These are phyloP conservation scores for Salix dunnii DNA, from an alignment of 345 rosid genomes.

Conservation along the genomic window DNA sequence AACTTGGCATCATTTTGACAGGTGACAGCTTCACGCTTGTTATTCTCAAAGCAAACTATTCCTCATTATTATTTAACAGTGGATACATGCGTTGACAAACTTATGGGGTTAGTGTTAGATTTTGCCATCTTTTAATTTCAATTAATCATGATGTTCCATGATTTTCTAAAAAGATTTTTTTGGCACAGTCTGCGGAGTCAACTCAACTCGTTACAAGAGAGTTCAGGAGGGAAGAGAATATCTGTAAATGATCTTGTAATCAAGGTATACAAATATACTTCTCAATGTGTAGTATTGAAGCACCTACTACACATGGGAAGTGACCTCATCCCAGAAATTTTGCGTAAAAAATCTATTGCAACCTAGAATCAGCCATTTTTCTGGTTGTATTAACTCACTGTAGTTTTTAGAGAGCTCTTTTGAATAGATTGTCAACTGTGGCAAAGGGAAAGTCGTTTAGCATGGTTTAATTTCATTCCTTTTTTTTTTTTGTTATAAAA, in stretches of 20 bases:
- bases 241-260: slow-evolving; percentile 95
- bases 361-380: not conserved
- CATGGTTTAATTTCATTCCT: not conserved
- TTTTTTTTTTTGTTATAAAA: too few species aligned
- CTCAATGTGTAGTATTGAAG: not conserved
- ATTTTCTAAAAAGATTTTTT: slow-evolving; percentile 15
- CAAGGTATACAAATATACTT: slow-evolving; percentile 76
- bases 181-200: slow-evolving; percentile 65
- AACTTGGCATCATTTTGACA: slow-evolving; percentile 34
- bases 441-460: not conserved
- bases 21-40: slow-evolving; percentile 90
- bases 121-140: not conserved
- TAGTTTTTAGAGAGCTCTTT: not conserved
- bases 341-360: not conserved
- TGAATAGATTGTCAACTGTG: not conserved
- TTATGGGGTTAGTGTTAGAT: slow-evolving; percentile 61
- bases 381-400: not conserved
- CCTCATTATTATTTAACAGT: slow-evolving; percentile 95
- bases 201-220: slow-evolving; percentile 81
- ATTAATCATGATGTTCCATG: not conserved
- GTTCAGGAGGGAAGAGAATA: slow-evolving; percentile 85
- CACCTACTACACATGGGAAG: not conserved
- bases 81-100: slow-evolving; percentile 90
- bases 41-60: slow-evolving; percentile 91
- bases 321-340: not conserved